Percentiles rank a stretch among this genome's conserved stretches.
Evolutionary conservation across 306 rosid genomes (phyloP).

Genomic region (Senna tora): DNA sequence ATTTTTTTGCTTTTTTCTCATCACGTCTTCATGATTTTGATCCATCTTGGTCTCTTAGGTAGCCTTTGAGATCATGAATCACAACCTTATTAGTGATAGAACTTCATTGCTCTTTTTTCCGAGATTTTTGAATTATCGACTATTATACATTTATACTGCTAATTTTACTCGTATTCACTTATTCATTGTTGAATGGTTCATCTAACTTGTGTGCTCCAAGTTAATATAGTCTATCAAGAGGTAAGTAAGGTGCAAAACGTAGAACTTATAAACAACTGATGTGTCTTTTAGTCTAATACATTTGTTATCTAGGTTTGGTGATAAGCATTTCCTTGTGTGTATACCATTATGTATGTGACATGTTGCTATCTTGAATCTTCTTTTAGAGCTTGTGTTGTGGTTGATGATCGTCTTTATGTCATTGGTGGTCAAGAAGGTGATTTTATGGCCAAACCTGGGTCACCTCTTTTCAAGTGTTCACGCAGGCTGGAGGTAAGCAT

Average conservation of each 20-base stretch:
- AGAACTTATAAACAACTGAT: not conserved
- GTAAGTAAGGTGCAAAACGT: not conserved
- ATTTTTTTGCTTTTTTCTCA: not conserved
- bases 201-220: constrained; percentile 12
- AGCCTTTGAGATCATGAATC: constrained; percentile 12
- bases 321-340: constrained; percentile 33
- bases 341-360: constrained; percentile 31
- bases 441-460: constrained; percentile 97
- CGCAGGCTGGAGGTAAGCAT: constrained; percentile 78
- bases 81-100: not conserved
- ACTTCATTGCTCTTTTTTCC: constrained; percentile 2
- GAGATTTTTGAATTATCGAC: constrained; percentile 18
- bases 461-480: constrained; percentile 94
- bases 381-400: constrained; percentile 76
- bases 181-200: constrained; percentile 8
- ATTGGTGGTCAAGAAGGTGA: constrained; percentile 99
- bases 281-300: constrained; percentile 9
- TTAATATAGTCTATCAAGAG: constrained; percentile 1
- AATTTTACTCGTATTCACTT: constrained; percentile 16
- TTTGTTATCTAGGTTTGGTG: constrained; percentile 15
- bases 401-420: constrained; percentile 77
- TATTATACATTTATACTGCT: not conserved
- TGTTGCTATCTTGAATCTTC: constrained; percentile 13
- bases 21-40: constrained; percentile 27
- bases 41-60: constrained; percentile 25